Evolutionary conservation across 306 rosid genomes (phyloP).

Genomic region (Luffa aegyptiaca): DNA sequence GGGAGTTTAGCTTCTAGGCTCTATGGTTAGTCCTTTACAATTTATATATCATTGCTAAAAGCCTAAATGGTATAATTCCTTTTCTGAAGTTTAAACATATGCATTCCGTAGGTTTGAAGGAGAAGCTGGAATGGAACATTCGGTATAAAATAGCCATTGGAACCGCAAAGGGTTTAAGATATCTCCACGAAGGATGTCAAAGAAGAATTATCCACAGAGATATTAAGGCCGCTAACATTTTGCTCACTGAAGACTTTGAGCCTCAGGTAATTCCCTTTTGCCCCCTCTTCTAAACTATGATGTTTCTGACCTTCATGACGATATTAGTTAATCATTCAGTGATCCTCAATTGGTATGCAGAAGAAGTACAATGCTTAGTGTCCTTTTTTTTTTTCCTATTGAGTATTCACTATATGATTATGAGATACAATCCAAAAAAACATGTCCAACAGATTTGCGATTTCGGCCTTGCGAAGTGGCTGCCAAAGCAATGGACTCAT

Average conservation of each 20-base stretch:
- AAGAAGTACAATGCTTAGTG: neutral
- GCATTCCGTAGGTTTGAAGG: conserved; percentile 47
- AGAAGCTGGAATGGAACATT: conserved; percentile 61
- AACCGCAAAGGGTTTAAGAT: conserved; percentile 60
- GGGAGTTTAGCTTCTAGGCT: conserved; percentile 90
- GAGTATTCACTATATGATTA: neutral
- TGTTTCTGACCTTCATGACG: neutral
- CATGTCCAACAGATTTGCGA: conserved; percentile 63
- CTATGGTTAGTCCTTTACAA: conserved; percentile 32
- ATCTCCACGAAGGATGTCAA: conserved; percentile 91
- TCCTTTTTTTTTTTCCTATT: conserved; percentile 5
- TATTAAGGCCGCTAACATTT: conserved; percentile 90
- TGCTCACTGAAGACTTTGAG: conserved; percentile 69
- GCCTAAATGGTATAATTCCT: neutral
- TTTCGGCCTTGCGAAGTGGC: conserved; percentile 97
- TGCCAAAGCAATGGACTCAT: conserved; percentile 93
- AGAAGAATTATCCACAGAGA: conserved; percentile 95
- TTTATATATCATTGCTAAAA: neutral
- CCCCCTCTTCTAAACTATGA: neutral
- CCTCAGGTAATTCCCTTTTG: conserved; percentile 53
- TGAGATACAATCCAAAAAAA: neutral
- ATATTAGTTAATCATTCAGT: neutral
- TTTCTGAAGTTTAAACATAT: neutral
- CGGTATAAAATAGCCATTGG: conserved; percentile 83
- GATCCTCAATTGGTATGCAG: neutral